Percentiles rank a stretch among this genome's conserved stretches.
phyloP scores from a whole-genome alignment of 2,329 filamentous ascomycete genomes.

The Lasiodiplodia citricola region DNA sequence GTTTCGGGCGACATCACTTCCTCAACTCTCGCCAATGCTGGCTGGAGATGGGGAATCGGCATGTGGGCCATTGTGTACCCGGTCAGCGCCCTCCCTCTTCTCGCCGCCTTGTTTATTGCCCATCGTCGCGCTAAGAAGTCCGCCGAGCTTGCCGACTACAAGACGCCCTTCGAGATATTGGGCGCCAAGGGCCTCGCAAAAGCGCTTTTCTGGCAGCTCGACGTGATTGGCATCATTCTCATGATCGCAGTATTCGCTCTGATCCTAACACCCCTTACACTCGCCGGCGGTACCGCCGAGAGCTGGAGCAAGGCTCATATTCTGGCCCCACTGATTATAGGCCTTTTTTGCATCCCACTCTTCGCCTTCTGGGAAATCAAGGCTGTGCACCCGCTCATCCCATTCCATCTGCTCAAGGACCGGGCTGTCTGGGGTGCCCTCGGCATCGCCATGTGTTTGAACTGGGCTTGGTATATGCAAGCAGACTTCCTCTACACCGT shows the following conservation, averaged over 20 bases:
- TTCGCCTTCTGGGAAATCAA: constrained; percentile 62
- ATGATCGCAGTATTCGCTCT: constrained; percentile 55
- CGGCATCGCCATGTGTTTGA: constrained; percentile 50
- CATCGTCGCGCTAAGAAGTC: constrained; percentile 58
- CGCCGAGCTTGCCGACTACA: constrained; percentile 55
- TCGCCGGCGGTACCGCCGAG: constrained; percentile 56
- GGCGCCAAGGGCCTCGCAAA: constrained; percentile 44
- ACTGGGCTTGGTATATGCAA: constrained; percentile 63
- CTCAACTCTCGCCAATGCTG: constrained; percentile 56
- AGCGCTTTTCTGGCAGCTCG: constrained; percentile 63
- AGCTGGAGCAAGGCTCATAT: constrained; percentile 60
- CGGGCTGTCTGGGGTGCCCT: constrained; percentile 68
- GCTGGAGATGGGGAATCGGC: constrained; percentile 64
- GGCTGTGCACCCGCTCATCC: constrained; percentile 60
- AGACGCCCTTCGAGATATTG: constrained; percentile 51
- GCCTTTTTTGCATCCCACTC: constrained; percentile 54
- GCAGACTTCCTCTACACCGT: constrained; percentile 69
- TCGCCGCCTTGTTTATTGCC: constrained; percentile 58
- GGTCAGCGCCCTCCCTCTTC: constrained; percentile 60
- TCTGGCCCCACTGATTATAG: constrained; percentile 58
- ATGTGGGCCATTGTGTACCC: constrained; percentile 70
- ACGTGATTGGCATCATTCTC: constrained; percentile 56
- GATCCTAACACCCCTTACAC: constrained; percentile 58
- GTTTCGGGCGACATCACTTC: constrained; percentile 63
- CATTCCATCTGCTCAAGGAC: constrained; percentile 66